phyloP scores from a whole-genome alignment of 192 early-diverging fungal species.

The Gaertneriomyces sp. region DNA sequence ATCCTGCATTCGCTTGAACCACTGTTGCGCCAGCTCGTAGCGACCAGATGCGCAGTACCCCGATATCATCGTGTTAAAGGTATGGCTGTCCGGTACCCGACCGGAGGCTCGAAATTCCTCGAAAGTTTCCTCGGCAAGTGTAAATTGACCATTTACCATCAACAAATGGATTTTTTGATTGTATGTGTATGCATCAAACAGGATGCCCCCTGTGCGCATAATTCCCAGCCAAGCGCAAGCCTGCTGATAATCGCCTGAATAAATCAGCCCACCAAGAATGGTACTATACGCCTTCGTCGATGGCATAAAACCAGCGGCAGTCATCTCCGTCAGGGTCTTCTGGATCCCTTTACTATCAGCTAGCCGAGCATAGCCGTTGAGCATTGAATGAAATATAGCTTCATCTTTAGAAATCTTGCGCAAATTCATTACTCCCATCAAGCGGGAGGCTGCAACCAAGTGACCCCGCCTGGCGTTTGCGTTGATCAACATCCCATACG shows the following conservation, averaged over 20 bases:
- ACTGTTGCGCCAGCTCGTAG: not conserved
- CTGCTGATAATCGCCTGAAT: not conserved
- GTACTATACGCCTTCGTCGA: slow-evolving; percentile 17
- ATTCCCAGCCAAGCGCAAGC: slow-evolving; percentile 12
- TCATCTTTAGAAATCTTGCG: slow-evolving; percentile 8
- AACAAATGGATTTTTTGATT: slow-evolving; percentile 14
- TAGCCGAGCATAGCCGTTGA: slow-evolving; percentile 6
- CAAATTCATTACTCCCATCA: not conserved
- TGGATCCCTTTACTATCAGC: slow-evolving; percentile 1
- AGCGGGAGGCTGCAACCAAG: slow-evolving; percentile 1
- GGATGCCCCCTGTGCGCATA: slow-evolving; percentile 7
- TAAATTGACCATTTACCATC: not conserved
- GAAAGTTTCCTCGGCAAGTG: not conserved
- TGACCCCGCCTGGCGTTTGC: slow-evolving; percentile 5
- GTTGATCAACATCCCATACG: slow-evolving; percentile 13
- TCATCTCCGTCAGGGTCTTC: slow-evolving; percentile 10
- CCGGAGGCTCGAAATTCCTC: not conserved
- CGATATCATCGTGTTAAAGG: slow-evolving; percentile 11
- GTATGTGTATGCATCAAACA: slow-evolving; percentile 2
- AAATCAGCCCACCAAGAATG: slow-evolving; percentile 8
- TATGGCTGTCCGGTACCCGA: not conserved
- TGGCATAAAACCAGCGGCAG: not conserved
- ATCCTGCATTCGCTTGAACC: not conserved
- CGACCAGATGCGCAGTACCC: not conserved
- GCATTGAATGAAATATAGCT: slow-evolving; percentile 11